Conservation (phyloP, 208 protist genomes). For the Leptomonas seymouri region DNA sequence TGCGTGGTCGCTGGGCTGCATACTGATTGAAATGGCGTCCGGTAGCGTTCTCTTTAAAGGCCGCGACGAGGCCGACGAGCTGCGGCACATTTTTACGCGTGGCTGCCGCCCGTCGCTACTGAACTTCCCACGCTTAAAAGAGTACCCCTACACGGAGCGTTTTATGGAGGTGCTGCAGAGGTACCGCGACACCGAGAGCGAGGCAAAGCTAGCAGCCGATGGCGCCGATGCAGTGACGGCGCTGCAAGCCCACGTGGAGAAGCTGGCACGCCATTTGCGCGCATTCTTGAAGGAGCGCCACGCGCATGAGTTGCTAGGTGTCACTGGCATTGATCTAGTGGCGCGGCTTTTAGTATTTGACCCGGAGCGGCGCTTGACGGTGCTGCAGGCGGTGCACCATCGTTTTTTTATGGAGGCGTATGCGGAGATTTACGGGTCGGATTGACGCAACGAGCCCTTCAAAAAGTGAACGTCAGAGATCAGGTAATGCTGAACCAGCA, state of each 20-base stretch:
- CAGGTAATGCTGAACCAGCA: neutral
- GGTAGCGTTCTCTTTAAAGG: slow-evolving; percentile 83
- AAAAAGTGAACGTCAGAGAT: too few relatives aligned
- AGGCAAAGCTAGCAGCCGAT: slow-evolving; percentile 13
- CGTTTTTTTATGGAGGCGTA: slow-evolving; percentile 54
- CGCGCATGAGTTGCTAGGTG: slow-evolving; percentile 49
- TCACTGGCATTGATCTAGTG: slow-evolving; percentile 68
- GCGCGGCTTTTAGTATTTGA: slow-evolving; percentile 62
- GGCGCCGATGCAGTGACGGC: slow-evolving; percentile 2
- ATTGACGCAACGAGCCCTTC: neutral
- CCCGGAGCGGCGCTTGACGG: slow-evolving; percentile 56
- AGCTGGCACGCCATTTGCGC: slow-evolving; percentile 36
- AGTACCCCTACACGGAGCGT: slow-evolving; percentile 48
- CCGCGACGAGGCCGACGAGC: slow-evolving; percentile 80
- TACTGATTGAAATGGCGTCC: slow-evolving; percentile 86
- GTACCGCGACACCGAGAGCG: slow-evolving; percentile 21
- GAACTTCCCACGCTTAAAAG: slow-evolving; percentile 51
- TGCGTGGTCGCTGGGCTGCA: slow-evolving; percentile 93
- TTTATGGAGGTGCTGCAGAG: slow-evolving; percentile 30
- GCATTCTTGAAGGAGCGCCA: slow-evolving; percentile 40
- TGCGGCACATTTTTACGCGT: slow-evolving; percentile 84
- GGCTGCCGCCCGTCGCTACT: slow-evolving; percentile 88
- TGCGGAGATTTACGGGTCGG: slow-evolving; percentile 25
- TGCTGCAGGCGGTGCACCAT: slow-evolving; percentile 66
- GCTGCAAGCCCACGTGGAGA: slow-evolving; percentile 29